Evolutionary conservation across 1,284 basidiomycete genomes (phyloP).

Genomic region (Coriolopsis trogii): DNA sequence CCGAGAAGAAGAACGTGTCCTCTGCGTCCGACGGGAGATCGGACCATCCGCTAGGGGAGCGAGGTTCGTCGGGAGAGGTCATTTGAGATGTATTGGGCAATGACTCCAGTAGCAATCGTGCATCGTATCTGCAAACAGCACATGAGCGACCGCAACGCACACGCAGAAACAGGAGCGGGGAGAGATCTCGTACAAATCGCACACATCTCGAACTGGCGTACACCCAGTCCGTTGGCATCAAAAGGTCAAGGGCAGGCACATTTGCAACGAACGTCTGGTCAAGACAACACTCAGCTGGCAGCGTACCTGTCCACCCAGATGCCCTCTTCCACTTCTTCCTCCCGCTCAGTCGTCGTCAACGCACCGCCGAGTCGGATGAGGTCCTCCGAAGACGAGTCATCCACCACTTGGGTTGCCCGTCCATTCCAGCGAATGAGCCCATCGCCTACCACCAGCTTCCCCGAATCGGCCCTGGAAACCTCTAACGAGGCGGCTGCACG

Average conservation of each 20-base stretch:
- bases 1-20: constrained; percentile 78
- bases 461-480: constrained; percentile 23
- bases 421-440: constrained; percentile 50
- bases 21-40: constrained; percentile 83
- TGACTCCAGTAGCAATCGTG: constrained; percentile 68
- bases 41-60: constrained; percentile 71
- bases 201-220: neutral
- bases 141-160: neutral
- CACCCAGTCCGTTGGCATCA: neutral
- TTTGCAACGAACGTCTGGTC: too few relatives aligned
- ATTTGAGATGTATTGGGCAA: constrained; percentile 34
- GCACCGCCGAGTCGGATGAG: constrained; percentile 7
- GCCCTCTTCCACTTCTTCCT: constrained; percentile 18
- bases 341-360: neutral
- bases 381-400: constrained; percentile 14
- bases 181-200: constrained; percentile 9
- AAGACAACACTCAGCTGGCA: constrained; percentile 11
- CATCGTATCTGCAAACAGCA: constrained; percentile 67
- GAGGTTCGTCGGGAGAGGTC: constrained; percentile 18
- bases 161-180: constrained; percentile 12
- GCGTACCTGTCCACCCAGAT: constrained; percentile 71
- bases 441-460: constrained; percentile 32
- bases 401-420: constrained; percentile 2
- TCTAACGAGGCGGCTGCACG: constrained; percentile 53
- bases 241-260: constrained; percentile 7